Evolutionary conservation across 139 green algal species (phyloP), one percentile per base, ranked within the genome.

Genomic region (Volvox reticuliferus): DNA sequence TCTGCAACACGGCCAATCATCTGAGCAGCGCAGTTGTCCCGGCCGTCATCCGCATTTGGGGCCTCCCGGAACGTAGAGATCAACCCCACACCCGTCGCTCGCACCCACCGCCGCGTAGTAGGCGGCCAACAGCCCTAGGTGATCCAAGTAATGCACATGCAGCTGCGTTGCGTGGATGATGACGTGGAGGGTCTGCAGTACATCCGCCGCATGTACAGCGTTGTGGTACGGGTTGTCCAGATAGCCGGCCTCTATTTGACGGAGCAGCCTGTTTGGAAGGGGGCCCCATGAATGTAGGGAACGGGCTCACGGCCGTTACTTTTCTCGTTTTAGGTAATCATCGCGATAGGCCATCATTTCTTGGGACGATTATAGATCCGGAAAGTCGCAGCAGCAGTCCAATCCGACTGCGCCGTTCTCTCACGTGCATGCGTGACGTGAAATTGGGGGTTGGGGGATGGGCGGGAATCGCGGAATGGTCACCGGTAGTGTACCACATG

Each of bases 161-260:
- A 89, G 85, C 69, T 89, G 85, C 1, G 85, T 44, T n/a, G 36
- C 79, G 80, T 63, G 90, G 33, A 95, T 79, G 32, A 95, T 71
- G n/a, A 92, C 88, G 83, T 93, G 91, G 77, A 95, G 89, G 26
- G 77, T 91, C 80, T 93, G 93, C 37, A 92, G 65, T 85, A 95
- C 93, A 79, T 95, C 91, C 14, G 93, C 84, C 22, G 89, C 93
- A 77, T 95, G 93, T 13, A 88, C 93, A 28, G 82, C 68, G 75
- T 93, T 93, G 89, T 96, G 94, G 84, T 96, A 96, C n/a, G 89
- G 89, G 90, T 96, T 94, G 91, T 88, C 55, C 62, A 26, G 86
- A 77, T 94, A 94, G 30, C 69, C 79, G 37, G 37, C 82, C 87
- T 94, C 92, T 1, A 94, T 67, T n/a, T 86, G 81, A 2, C 86